These are phyloP conservation scores for Aspergillus bombycis DNA, from an alignment of 2,329 filamentous ascomycete genomes.

Conservation along the genomic window DNA sequence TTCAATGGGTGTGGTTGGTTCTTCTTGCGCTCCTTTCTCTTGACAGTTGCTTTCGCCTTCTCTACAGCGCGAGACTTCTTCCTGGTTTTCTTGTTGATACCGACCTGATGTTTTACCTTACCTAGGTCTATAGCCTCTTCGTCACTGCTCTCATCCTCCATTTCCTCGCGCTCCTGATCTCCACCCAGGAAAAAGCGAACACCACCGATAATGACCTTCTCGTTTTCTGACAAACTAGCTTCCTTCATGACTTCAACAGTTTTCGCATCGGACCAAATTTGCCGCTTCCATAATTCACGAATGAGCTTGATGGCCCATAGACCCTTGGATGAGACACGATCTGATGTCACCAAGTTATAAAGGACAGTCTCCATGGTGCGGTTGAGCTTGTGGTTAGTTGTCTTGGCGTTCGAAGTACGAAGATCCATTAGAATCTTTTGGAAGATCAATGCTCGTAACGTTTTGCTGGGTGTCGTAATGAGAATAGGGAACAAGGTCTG, in stretches of 20 bases:
- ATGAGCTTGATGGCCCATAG: constrained; percentile 97
- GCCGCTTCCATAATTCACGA: constrained; percentile 92
- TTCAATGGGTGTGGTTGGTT: constrained; percentile 84
- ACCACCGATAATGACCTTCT: constrained; percentile 86
- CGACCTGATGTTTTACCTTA: constrained; percentile 79
- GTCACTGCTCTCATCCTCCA: constrained; percentile 86
- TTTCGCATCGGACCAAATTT: constrained; percentile 93
- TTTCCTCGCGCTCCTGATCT: constrained; percentile 92
- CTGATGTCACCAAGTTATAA: constrained; percentile 86
- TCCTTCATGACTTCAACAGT: constrained; percentile 99
- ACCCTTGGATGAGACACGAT: constrained; percentile 80
- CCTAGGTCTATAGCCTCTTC: constrained; percentile 74
- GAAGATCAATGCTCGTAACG: constrained; percentile 79
- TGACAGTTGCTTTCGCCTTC: constrained; percentile 79
- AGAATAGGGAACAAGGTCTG: constrained; percentile 95
- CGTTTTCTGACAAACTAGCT: constrained; percentile 82
- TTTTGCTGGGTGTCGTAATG: constrained; percentile 88
- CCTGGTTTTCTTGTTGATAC: constrained; percentile 95
- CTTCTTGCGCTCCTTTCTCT: constrained; percentile 85
- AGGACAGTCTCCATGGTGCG: constrained; percentile 90
- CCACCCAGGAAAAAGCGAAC: constrained; percentile 94
- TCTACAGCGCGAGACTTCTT: constrained; percentile 81
- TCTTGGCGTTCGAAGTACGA: constrained; percentile 81
- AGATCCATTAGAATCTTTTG: constrained; percentile 90
- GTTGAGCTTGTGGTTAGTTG: constrained; percentile 90